Base-by-base conservation (phyloP, 176 grass and related monocot genomes). In the Oryza meridionalis region DNA sequence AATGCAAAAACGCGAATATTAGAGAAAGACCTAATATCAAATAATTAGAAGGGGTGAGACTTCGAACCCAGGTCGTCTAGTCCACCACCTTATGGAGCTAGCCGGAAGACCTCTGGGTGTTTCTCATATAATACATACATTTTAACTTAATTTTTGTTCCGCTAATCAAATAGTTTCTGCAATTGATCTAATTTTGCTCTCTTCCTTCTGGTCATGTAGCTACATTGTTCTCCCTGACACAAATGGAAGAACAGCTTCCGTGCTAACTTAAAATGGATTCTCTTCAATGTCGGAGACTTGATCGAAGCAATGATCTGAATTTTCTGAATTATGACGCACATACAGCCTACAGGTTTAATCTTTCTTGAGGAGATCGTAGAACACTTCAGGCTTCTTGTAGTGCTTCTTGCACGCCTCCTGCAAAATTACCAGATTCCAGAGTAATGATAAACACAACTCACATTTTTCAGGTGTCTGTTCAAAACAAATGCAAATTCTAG, bases 301-400 rank as follows among this genome's bases (percentile, higher is more conserved):
- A 80, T 66, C 29, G 26, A 26, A 66, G 21, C 15, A 6, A 53
- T 12, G 55, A 73, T 6, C 9, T 19, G 43, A 59, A 24, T 19
- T 24, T 62, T 62, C 51, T 58, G 51, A 58, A 58, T 21, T 21
- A 17, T 27, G 26, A 64, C 5, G 1, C 21, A 9, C 37, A 14
- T 67, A 49, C 33, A 51, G 21, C 17, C 55, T 78, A 17, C 31
- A 9, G 74, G 0, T 15, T 15, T 27, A 55, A 4, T 81, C 65
- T 69, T 89, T 94, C 77, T 82, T 88, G 58, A 99, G 88, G 73
- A 99, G 91, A 79, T 99, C 91, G 47, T 96, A 99, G 83, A 91
- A 94, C 77, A 99, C 93, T 8, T 65, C 69, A 26, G 97, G 97
- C 74, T 92, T 92, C 72, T 49, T 87, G 88, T 91, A 87, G 40